Percentiles rank a stretch among this genome's conserved stretches.
Evolutionary conservation across 805 yeast genomes (phyloP).

Genomic region (Saccharomyces paradoxus): DNA sequence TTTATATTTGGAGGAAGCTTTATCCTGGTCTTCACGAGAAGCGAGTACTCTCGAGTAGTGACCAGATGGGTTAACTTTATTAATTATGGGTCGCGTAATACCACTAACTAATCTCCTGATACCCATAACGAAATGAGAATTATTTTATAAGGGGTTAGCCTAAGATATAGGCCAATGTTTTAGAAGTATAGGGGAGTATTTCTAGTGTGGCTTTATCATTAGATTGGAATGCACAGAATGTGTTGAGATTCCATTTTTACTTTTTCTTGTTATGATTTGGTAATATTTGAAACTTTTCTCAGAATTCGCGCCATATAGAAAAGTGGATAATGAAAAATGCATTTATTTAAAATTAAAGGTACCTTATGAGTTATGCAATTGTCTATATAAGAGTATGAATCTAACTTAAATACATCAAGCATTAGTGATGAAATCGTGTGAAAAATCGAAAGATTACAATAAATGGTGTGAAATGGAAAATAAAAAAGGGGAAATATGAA

Average conservation of each 20-base stretch:
- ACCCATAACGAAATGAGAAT: background rate
- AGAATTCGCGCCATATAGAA: background rate
- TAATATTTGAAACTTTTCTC: background rate
- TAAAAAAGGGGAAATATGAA: background rate
- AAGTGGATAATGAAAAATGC: background rate
- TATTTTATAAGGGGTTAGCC: background rate
- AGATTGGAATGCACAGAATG: background rate
- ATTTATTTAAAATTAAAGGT: background rate
- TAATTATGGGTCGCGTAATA: background rate
- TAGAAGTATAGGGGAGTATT: background rate
- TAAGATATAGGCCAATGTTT: background rate
- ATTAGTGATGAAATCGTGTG: background rate
- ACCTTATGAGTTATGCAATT: background rate
- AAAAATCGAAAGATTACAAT: background rate
- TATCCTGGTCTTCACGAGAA: background rate
- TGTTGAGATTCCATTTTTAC: background rate
- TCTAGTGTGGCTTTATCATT: background rate
- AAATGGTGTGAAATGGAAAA: background rate
- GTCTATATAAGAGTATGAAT: background rate
- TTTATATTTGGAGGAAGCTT: background rate
- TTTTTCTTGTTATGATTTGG: background rate
- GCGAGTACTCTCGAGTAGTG: background rate
- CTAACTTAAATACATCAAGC: background rate
- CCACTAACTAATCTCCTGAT: background rate
- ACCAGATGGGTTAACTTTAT: background rate